Base-by-base conservation (phyloP, 179 eudicot species). In the Vitellaria paradoxa region DNA sequence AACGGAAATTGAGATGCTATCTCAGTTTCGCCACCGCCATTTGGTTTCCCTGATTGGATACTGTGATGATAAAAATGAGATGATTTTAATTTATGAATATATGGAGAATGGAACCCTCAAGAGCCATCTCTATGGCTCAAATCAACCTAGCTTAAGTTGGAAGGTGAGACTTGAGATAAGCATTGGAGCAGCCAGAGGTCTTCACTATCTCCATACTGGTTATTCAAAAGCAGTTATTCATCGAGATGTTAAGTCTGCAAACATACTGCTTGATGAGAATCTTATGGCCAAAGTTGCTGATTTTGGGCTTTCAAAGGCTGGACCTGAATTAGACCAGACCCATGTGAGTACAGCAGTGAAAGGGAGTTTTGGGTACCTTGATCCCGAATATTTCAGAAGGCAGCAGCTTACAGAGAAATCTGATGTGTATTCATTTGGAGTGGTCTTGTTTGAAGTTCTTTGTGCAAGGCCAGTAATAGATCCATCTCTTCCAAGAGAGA, bases 341-440 rank as follows among this genome's bases (percentile, higher is more conserved):
- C 97, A 92, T 64, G 97, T 92, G 9, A 92, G 94, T 73, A 92
- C 97, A 21, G 97, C 92, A 0, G 96, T 91, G 47, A 91, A 91
- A 77, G 96, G 96, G 7, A 91, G 96, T 74, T 91, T 91, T n/a
- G 96, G 96, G 18, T 91, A 91, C 74, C 86, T 91, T 59, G 96
- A 91, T 76, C 96, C 96, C 7, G 96, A 91, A 66, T 91, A 91
- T 70, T 91, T 91, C 84, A 84, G 93, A 67, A 82, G 96, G 62
- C 96, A 91, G 53, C 96, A 91, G 75, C 85, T 91, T 67, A 91
- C 96, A 9, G 93, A 91, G 78, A 91, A 91, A 73, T 91, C 96
- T 14, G 96, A 91, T 68, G 96, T 91, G 70, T 91, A 91, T 79
- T 91, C 97, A 26, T 92, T 92, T 24, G 97, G 97, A 26, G 97